A percentile compares a stretch with the other conserved stretches of the same genome.
Conservation (phyloP, 2,329 filamentous ascomycete genomes). For the Aspergillus spinulosporus region DNA sequence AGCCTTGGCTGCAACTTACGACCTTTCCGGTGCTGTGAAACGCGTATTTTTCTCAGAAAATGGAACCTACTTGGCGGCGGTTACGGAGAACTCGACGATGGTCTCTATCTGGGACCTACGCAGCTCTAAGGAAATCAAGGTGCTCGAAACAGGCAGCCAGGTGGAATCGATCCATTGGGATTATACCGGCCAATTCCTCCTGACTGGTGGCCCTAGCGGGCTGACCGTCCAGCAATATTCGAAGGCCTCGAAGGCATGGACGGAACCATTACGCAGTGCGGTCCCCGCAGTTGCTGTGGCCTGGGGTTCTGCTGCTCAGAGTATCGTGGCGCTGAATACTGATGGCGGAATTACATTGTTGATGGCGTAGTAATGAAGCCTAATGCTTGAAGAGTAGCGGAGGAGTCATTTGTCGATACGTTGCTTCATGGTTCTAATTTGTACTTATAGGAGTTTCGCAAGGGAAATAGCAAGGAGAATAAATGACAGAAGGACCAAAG, state of each 20-base stretch:
- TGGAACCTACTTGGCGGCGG: constrained; percentile 89
- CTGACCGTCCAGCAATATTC: constrained; percentile 86
- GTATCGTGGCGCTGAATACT: constrained; percentile 70
- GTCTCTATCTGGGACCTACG: constrained; percentile 90
- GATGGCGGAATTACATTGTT: constrained; percentile 76
- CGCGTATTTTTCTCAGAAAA: constrained; percentile 90
- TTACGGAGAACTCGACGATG: constrained; percentile 71
- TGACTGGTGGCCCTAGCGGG: constrained; percentile 75
- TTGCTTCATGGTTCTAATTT: constrained; percentile 17
- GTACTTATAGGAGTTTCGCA: constrained; percentile 26
- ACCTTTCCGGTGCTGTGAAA: constrained; percentile 65
- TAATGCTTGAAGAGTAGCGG: constrained; percentile 24
- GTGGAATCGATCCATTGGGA: constrained; percentile 83
- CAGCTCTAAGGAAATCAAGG: constrained; percentile 78
- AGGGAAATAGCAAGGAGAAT: constrained; percentile 12
- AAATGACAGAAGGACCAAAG: constrained; percentile 4
- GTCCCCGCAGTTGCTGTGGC: constrained; percentile 69
- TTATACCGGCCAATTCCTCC: constrained; percentile 90
- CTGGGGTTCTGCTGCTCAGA: constrained; percentile 76
- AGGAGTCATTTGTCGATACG: constrained; percentile 9
- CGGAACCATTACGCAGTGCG: constrained; percentile 76
- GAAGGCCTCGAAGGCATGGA: constrained; percentile 86
- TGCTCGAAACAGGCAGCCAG: constrained; percentile 79
- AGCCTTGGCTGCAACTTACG: constrained; percentile 73
- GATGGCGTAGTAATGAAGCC: constrained; percentile 52